Base-by-base conservation (phyloP, 495 filamentous ascomycete genomes). In the Rhizodiscina lignyota region DNA sequence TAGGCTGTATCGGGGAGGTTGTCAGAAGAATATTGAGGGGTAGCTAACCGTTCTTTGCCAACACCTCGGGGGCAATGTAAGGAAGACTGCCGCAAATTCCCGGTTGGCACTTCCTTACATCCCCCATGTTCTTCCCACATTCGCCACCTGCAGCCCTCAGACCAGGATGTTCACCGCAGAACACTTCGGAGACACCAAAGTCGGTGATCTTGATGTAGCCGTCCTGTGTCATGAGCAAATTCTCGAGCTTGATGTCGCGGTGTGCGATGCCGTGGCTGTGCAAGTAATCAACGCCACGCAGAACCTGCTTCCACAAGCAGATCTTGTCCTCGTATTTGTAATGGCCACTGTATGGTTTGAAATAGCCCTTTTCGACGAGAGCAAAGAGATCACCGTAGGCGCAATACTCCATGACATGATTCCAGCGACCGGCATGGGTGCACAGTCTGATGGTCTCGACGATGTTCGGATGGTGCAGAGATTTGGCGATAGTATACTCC, bases 321-420 rank as follows among this genome's bases (percentile, higher is more conserved):
- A 74, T 49, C 29, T 70, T 67, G 37, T 79, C 72, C 1, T 68
- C 62, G 2, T 56, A 53, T 21, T 53, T 62, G 33, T 84, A 67
- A n/a, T n/a, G n/a, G n/a, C n/a, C n/a, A n/a, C n/a, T n/a, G 44
- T 75, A 74, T 30, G 45, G 38, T 4, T 39, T 26, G 21, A 51
- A 51, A 15, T 48, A 40, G 29, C 65, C 61, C 41, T 70, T 68
- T 36, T 67, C 62, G 18, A 83, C 71, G n/a, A 83, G 50, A 33
- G 59, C 60, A 49, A 70, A 79, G 6, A 87, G 60, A 47, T 87
- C 81, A 16, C 80, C 80, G 32, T 74, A 64, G 4, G 63, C 56
- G 58, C 81, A 87, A 42, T 74, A 85, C 50, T 87, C 80, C 81
- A 87, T 87, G 35, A 85, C 80, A 49, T 84, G 77, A 49, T 77